phyloP scores from a whole-genome alignment of 73 alveolate genomes.

The Blepharisma stoltei region DNA sequence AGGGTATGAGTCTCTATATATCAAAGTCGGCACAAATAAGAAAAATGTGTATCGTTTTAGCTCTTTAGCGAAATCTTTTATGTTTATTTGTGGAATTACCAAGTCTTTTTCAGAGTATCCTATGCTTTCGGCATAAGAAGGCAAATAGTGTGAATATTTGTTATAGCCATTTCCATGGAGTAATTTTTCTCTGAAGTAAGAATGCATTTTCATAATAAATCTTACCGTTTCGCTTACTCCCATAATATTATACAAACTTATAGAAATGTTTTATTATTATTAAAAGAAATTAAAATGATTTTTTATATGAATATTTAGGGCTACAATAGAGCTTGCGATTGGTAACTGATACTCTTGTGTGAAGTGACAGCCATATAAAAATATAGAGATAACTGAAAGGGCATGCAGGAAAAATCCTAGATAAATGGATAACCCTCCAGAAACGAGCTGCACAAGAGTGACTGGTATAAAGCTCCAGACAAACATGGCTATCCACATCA shows the following conservation, averaged over 20 bases:
- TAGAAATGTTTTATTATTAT: no score
- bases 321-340: background rate
- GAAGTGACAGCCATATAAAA: background rate
- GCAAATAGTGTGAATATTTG: conserved; percentile 45
- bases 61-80: conserved; percentile 45
- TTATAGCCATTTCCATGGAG: conserved; percentile 52
- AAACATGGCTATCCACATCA: background rate
- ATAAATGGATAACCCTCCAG: background rate
- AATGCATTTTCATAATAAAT: conserved; percentile 71
- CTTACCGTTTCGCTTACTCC: conserved; percentile 82
- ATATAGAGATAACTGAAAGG: background rate
- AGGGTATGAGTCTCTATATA: conserved; percentile 73
- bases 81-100: conserved; percentile 58
- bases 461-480: background rate
- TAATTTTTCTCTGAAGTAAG: conserved; percentile 80
- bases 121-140: conserved; percentile 43
- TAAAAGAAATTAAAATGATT: no score
- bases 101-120: conserved; percentile 56
- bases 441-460: background rate
- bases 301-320: no score
- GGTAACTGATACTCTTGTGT: background rate
- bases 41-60: conserved; percentile 56
- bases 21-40: conserved; percentile 75
- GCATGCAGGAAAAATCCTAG: background rate
- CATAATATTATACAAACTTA: no score